Percentiles rank a stretch among this genome's conserved stretches.
phyloP scores from a whole-genome alignment of 1,139 yeast species.

The Saccharomyces hybrid region DNA sequence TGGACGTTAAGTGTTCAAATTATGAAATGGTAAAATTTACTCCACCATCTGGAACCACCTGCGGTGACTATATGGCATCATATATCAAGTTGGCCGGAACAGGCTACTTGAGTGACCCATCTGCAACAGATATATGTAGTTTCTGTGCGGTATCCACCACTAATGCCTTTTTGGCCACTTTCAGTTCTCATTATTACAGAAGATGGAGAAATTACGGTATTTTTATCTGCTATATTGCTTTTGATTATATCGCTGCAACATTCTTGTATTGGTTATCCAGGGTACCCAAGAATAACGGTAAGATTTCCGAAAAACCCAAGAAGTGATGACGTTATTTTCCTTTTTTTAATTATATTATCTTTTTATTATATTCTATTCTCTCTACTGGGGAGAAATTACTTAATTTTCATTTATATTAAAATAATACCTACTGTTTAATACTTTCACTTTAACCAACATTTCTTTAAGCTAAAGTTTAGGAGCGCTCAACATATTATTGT shows the following conservation, averaged over 20 bases:
- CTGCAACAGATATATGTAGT: slow-evolving; percentile 41
- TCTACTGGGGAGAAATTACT: not conserved
- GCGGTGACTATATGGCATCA: slow-evolving; percentile 43
- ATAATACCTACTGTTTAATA: not conserved
- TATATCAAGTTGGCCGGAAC: slow-evolving; percentile 43
- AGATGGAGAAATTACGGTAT: slow-evolving; percentile 70
- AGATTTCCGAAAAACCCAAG: not conserved
- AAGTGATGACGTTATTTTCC: not conserved
- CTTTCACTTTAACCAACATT: no score
- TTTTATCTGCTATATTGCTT: slow-evolving; percentile 34
- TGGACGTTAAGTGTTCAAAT: slow-evolving; percentile 40
- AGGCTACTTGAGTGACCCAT: slow-evolving; percentile 44
- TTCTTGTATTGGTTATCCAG: slow-evolving; percentile 68
- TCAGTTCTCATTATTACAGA: slow-evolving; percentile 39
- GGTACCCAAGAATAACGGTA: slow-evolving; percentile 44
- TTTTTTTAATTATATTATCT: not conserved
- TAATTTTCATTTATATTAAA: not conserved
- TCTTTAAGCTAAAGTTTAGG: not conserved
- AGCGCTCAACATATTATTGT: not conserved
- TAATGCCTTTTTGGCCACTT: slow-evolving; percentile 40
- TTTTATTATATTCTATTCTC: not conserved
- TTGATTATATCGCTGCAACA: slow-evolving; percentile 47
- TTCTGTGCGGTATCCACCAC: slow-evolving; percentile 47
- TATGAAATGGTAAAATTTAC: slow-evolving; percentile 40
- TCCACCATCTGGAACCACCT: slow-evolving; percentile 45